phyloP scores from a whole-genome alignment of 257 asterid genomes.

The Thymus quinquecostatus region DNA sequence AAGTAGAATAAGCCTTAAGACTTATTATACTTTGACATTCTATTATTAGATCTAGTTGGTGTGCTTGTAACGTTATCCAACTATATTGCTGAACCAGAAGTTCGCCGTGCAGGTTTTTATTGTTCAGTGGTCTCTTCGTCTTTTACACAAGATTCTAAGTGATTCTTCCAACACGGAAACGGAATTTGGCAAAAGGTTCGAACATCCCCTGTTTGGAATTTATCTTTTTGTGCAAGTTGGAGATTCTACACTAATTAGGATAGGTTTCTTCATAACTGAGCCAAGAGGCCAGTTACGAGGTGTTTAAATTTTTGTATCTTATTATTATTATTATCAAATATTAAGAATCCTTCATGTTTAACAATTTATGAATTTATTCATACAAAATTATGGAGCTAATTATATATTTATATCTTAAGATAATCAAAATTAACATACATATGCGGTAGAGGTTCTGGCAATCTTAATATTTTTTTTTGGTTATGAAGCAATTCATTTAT shows the following conservation, averaged over 20 bases:
- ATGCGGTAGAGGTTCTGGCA: not conserved
- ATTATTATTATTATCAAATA: not conserved
- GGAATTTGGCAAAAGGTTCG: slow-evolving; percentile 55
- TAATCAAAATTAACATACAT: not conserved
- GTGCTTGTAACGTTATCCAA: slow-evolving; percentile 1
- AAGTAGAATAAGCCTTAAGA: not conserved
- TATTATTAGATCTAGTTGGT: slow-evolving; percentile 11
- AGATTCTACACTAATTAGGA: slow-evolving; percentile 7
- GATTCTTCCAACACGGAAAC: slow-evolving; percentile 50
- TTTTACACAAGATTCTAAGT: slow-evolving; percentile 60
- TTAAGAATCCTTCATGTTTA: not conserved
- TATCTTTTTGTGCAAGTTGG: slow-evolving; percentile 14
- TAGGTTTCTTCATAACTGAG: slow-evolving; percentile 20
- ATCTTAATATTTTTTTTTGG: not conserved
- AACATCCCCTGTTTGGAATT: slow-evolving; percentile 28
- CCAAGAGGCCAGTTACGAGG: slow-evolving; percentile 23
- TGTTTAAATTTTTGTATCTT: slow-evolving; percentile 20
- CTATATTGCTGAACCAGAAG: slow-evolving; percentile 29
- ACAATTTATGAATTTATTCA: slow-evolving; percentile 6
- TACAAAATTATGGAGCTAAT: not conserved
- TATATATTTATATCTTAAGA: not conserved
- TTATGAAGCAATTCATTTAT: slow-evolving; percentile 4
- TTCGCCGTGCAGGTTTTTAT: slow-evolving; percentile 61
- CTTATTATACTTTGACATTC: not conserved
- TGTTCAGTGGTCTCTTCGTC: slow-evolving; percentile 67